Evolutionary conservation across 2,329 filamentous ascomycete genomes (phyloP), one percentile per base, ranked within the genome.

Genomic region (Penicillium digitatum): DNA sequence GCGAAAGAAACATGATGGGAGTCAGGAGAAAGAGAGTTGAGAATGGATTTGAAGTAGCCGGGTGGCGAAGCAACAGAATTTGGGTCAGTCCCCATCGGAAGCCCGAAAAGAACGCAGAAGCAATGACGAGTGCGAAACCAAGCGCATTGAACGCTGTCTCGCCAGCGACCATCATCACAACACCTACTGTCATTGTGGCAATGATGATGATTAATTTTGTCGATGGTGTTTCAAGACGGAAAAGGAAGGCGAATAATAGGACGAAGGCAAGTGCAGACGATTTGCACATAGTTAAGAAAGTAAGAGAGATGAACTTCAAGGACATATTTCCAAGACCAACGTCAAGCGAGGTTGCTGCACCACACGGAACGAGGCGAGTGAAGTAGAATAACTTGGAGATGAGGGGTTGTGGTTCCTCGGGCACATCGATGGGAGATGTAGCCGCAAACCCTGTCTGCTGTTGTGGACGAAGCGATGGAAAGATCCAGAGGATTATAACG

Each of bases 231-330:
- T 99, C 94, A 49, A 99, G 85, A 50, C 89, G 86, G 78, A 99
- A 97, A 45, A 95, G 72, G 69, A 99, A 96, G 59, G 94, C 94
- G 71, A 99, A 99, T 46, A 96, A 74, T 22, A 99, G 86, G 52
- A 99, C 94, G 70, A 97, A 99, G 42, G 90, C 92, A 22, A 99
- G 83, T 16, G 93, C 90, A 10, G 92, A 96, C 6, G 93, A 97
- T 81, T 99, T 99, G 77, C 94, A 97, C 94, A 99, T 97, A 56
- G 94, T 99, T 75, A 96, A 95, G 72, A 99, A 99, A 10, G 93
- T 96, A 63, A 99, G 83, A 39, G 90, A 92, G 66, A 99, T 97
- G 72, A 95, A 96, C 74, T 93, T 94, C 65, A 99, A 80, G 50
- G 90, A 95, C 73, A 90, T 96, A 70, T 99, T 99, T 60, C 94